phyloP scores from a whole-genome alignment of 2,329 filamentous ascomycete genomes.

The Arthrinium puccinioides region DNA sequence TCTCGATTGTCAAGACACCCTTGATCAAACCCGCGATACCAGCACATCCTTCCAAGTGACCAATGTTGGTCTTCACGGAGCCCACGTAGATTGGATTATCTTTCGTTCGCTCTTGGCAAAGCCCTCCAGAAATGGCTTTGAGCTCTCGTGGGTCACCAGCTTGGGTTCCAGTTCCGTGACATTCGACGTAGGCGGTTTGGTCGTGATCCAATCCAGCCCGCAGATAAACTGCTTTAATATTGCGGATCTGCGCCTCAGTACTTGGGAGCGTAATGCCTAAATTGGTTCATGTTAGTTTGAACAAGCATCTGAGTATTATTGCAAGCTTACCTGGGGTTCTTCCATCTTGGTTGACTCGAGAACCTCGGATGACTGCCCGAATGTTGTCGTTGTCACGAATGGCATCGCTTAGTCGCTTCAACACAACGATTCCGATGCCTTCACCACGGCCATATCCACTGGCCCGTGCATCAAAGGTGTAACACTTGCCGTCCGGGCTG shows the following conservation, averaged over 20 bases:
- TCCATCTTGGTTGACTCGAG: constrained; percentile 50
- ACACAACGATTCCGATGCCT: constrained; percentile 49
- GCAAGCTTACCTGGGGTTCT: constrained; percentile 36
- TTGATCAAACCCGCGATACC: constrained; percentile 48
- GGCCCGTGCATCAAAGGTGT: constrained; percentile 50
- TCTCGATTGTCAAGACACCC: constrained; percentile 39
- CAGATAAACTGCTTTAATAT: constrained; percentile 41
- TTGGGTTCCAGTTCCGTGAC: constrained; percentile 53
- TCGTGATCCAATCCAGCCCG: constrained; percentile 33
- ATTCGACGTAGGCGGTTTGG: constrained; percentile 47
- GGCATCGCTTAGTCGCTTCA: constrained; percentile 53
- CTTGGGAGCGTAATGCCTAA: constrained; percentile 53
- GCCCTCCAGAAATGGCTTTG: constrained; percentile 37
- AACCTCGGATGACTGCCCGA: constrained; percentile 46
- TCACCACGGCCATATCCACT: constrained; percentile 61
- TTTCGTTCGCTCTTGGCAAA: constrained; percentile 25
- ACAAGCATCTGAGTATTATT: background rate
- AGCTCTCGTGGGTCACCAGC: constrained; percentile 46
- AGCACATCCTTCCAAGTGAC: constrained; percentile 44
- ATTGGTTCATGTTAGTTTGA: background rate
- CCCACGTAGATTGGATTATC: constrained; percentile 40
- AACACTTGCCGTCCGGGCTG: constrained; percentile 41
- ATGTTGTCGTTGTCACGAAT: constrained; percentile 52
- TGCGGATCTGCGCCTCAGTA: constrained; percentile 39
- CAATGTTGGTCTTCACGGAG: constrained; percentile 48